A percentile compares a stretch with the other conserved stretches of the same genome.
Conservation (phyloP, 805 yeast genomes). For the Saccharomycopsis oosterbeekiorum region DNA sequence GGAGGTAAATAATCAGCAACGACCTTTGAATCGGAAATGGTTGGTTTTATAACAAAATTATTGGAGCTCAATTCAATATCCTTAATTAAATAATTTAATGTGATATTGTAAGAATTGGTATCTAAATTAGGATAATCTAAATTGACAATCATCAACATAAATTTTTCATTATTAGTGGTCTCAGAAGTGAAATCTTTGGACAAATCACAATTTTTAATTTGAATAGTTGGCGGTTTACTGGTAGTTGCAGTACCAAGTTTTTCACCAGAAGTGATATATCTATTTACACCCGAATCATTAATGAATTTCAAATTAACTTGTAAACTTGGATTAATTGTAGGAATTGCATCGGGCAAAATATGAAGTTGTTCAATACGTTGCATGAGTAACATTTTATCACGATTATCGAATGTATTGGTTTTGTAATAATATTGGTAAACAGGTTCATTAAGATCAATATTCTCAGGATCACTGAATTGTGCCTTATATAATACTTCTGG, state of each 20-base stretch:
- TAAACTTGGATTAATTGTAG: slow-evolving; percentile 74
- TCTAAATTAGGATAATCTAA: slow-evolving; percentile 82
- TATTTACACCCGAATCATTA: slow-evolving; percentile 50
- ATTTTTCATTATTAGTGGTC: slow-evolving; percentile 40
- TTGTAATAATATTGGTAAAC: slow-evolving; percentile 65
- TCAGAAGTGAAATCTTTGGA: slow-evolving; percentile 23
- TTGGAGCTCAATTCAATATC: slow-evolving; percentile 53
- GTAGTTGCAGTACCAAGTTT: slow-evolving; percentile 66
- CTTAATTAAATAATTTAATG: slow-evolving; percentile 66
- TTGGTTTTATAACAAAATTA: slow-evolving; percentile 45
- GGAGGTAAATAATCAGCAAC: slow-evolving; percentile 67
- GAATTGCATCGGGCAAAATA: slow-evolving; percentile 89
- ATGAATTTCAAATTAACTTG: slow-evolving; percentile 71
- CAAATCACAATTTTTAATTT: slow-evolving; percentile 60
- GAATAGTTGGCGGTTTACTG: slow-evolving; percentile 63
- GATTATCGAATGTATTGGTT: slow-evolving; percentile 55
- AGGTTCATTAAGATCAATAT: slow-evolving; percentile 61
- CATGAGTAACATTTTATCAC: slow-evolving; percentile 71
- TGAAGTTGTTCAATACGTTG: slow-evolving; percentile 81
- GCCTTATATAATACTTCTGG: slow-evolving; percentile 79
- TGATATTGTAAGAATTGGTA: slow-evolving; percentile 58
- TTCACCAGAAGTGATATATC: slow-evolving; percentile 74
- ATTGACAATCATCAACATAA: slow-evolving; percentile 74
- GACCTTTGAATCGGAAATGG: slow-evolving; percentile 27
- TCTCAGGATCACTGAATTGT: slow-evolving; percentile 33